Evolutionary conservation across 2,329 filamentous ascomycete genomes (phyloP), one percentile per base, ranked within the genome.

Genomic region (Alternaria sp.): DNA sequence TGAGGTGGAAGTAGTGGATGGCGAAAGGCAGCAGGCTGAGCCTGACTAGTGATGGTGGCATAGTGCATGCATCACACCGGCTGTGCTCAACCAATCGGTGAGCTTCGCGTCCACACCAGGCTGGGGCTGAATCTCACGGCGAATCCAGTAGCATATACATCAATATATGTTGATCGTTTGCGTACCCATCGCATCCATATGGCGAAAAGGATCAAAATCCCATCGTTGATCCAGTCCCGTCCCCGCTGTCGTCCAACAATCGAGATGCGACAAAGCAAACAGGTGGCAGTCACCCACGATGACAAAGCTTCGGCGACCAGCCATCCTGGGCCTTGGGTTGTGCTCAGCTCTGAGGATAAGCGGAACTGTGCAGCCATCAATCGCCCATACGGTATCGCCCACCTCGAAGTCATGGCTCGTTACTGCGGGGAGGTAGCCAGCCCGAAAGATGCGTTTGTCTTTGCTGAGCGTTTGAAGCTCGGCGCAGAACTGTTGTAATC

Each of bases 171-270:
- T 32, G 21, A 66, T 63, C 13, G 7, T 54, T 17, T 63, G 60
- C 21, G 63, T 66, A 17, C 57, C 63, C 50, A 56, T 19, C 9
- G 43, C 46, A 17, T 62, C 53, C 64, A 67, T 61, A 36, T 55
- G 55, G 17, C 64, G 64, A 21, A 67, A 67, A 10, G 64, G 64
- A 32, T 67, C 52, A 23, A 67, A 67, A 11, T 62, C 51, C 64
- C 64, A 67, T 45, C 62, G 32, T 47, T 59, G 55, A 15, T 61
- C 53, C 13, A 59, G 45, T 9, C 61, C 64, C 17, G 50, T 59
- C 5, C 64, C 64, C 44, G 58, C 44, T 44, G 55, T 61, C 8
- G 28, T 50, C 58, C 58, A 67, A 43, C 64, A 67, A 32, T 65
- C 61, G 28, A 65, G 43, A 19, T 67, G 64, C 17, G 55, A 56